Base-by-base conservation (phyloP, 768 basidiomycete genomes). In the Pisolithus sp. region DNA sequence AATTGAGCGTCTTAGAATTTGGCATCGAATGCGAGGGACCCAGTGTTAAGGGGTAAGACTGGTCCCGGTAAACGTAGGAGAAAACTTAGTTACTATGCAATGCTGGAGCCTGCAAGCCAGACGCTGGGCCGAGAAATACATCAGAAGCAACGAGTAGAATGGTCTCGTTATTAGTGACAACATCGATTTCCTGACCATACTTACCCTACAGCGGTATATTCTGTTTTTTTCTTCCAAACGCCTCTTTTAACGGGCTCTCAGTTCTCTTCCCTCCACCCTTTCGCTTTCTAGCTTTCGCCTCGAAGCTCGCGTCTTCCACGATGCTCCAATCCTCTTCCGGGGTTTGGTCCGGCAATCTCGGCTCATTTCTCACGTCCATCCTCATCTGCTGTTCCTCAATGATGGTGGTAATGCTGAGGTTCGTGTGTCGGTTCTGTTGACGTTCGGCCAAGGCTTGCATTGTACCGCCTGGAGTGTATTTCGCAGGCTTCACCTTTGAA, bases 311-410 rank as follows among this genome's bases (percentile, higher is more conserved):
- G 53, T 83, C 79, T 24, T 67, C 69, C 59, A 73, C 59, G 30
- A 62, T 59, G 28, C 65, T 70, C 74, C 71, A 79, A n/a, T 76
- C 75, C 46, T 79, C 78, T 56, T 81, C 80, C 24, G 77, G 79
- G 65, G 72, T 76, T 62, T 84, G 80, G 59, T 83, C 82, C 57
- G 83, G 59, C 57, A 84, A 62, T 56, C 78, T 80, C 7, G 67
- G 78, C 43, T 78, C 76, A 31, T 62, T 59, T 47, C 68, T 72
- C 51, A 75, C 46, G 49, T 75, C 73, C 43, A 81, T 60, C 13
- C 80, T 76, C 51, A 83, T 61, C 1, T 84, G 83, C 40, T 67
- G 68, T 12, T 70, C 69, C 54, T 72, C 65, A 5, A 48, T 54
- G 50, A 67, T 61, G 18, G 56, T 48, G 28, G 49, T 56, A 50